Evolutionary conservation across 306 rosid genomes (phyloP).

Genomic region (Hippophae gyantsensis): DNA sequence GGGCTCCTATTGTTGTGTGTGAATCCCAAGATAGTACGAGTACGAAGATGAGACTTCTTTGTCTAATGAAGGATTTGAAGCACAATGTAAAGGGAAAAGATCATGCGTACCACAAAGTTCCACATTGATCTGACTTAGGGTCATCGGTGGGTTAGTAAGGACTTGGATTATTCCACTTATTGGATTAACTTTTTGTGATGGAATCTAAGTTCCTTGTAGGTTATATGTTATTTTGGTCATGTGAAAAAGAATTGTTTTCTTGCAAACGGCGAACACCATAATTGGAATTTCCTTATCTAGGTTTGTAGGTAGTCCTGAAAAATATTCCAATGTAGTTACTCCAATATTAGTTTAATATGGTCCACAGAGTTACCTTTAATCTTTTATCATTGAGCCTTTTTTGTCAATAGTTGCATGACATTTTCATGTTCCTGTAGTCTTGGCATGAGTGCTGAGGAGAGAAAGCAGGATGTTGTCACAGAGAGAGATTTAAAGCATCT

Average conservation of each 20-base stretch:
- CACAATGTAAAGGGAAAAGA: no score
- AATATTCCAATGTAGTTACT: neutral
- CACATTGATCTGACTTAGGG: no score
- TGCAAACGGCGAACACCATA: neutral
- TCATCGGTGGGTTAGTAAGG: neutral
- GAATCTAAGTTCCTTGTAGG: no score
- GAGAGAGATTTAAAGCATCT: constrained; percentile 75
- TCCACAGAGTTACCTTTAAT: neutral
- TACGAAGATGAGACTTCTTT: no score
- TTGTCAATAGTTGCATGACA: constrained; percentile 18
- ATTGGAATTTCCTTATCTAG: neutral
- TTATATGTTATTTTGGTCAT: neutral
- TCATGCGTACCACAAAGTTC: no score
- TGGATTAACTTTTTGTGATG: neutral
- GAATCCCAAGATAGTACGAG: no score
- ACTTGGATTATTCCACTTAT: neutral
- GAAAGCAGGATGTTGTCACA: constrained; percentile 46
- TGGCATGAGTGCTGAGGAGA: constrained; percentile 30
- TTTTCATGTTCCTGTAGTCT: constrained; percentile 22
- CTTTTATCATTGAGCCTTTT: constrained; percentile 9
- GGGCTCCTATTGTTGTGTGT: no score
- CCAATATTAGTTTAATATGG: neutral
- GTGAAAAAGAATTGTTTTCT: neutral
- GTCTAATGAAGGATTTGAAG: no score
- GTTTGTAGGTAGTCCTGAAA: neutral